Evolutionary conservation across 257 asterid genomes (phyloP).

Genomic region (Cynanchum wilfordii): DNA sequence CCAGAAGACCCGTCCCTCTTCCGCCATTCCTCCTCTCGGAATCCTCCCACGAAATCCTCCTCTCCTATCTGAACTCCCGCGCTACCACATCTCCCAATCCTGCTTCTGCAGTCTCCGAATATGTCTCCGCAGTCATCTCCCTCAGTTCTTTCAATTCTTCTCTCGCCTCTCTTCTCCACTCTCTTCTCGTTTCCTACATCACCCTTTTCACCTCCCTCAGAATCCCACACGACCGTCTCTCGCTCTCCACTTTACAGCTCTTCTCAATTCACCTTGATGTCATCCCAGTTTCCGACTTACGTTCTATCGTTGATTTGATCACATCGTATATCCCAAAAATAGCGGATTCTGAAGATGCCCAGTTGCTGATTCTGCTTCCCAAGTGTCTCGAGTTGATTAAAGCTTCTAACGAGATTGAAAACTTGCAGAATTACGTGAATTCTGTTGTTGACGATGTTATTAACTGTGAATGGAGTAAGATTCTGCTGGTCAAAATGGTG

Average conservation of each 20-base stretch:
- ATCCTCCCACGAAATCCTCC: slow-evolving; percentile 46
- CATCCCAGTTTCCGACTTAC: slow-evolving; percentile 34
- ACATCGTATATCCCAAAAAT: slow-evolving; percentile 40
- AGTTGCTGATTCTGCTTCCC: slow-evolving; percentile 50
- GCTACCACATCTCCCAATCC: slow-evolving; percentile 41
- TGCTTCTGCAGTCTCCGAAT: slow-evolving; percentile 48
- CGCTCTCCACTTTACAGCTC: slow-evolving; percentile 51
- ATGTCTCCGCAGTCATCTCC: slow-evolving; percentile 54
- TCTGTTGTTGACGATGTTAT: slow-evolving; percentile 47
- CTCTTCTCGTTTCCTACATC: slow-evolving; percentile 45
- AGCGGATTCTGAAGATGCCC: slow-evolving; percentile 51
- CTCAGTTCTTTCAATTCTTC: slow-evolving; percentile 49
- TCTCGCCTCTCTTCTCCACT: slow-evolving; percentile 47
- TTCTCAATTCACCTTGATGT: slow-evolving; percentile 49
- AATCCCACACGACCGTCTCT: slow-evolving; percentile 56
- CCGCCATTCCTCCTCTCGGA: slow-evolving; percentile 55
- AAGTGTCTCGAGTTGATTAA: slow-evolving; percentile 55
- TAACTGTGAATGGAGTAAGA: slow-evolving; percentile 53
- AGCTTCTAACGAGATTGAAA: slow-evolving; percentile 51
- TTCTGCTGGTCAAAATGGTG: slow-evolving; percentile 64
- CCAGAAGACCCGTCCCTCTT: slow-evolving; percentile 15
- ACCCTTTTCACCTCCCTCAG: slow-evolving; percentile 50
- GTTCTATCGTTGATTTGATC: slow-evolving; percentile 33
- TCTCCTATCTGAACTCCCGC: slow-evolving; percentile 61
- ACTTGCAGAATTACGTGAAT: slow-evolving; percentile 36